These are phyloP conservation scores for Castanea sativa DNA, from an alignment of 306 rosid species.

Conservation along the genomic window DNA sequence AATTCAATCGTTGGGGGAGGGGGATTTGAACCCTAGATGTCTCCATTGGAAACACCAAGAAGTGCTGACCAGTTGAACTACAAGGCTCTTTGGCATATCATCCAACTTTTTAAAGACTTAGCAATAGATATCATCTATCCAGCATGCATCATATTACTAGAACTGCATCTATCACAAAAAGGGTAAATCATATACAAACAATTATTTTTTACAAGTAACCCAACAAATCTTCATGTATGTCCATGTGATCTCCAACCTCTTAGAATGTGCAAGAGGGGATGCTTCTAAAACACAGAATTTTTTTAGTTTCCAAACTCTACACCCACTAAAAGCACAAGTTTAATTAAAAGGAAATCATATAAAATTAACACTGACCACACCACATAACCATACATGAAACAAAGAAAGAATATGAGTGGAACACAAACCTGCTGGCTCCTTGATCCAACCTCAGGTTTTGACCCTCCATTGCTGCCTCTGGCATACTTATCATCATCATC, in stretches of 20 bases:
- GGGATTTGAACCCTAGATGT: too few relatives aligned
- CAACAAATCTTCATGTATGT: background rate
- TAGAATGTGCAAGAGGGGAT: background rate
- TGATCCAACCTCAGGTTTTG: conserved; percentile 50
- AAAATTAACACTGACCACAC: background rate
- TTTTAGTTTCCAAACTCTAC: background rate
- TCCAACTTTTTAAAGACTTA: background rate
- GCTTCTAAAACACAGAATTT: background rate
- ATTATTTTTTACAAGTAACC: background rate
- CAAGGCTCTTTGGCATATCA: background rate
- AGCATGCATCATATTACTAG: background rate
- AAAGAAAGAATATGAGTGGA: conserved; percentile 6
- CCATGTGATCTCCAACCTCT: background rate
- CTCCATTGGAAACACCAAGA: too few relatives aligned
- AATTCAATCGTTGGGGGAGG: too few relatives aligned
- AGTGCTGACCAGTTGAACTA: too few relatives aligned
- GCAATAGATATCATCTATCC: background rate
- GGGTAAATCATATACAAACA: background rate
- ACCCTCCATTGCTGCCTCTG: conserved; percentile 51
- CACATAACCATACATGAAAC: background rate
- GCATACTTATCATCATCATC: conserved; percentile 60
- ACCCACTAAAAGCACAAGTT: background rate
- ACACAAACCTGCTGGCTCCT: conserved; percentile 53
- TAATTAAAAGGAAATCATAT: background rate
- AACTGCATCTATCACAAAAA: background rate